Conservation (phyloP, 1,284 basidiomycete species). For the Ganoderma multipileum region DNA sequence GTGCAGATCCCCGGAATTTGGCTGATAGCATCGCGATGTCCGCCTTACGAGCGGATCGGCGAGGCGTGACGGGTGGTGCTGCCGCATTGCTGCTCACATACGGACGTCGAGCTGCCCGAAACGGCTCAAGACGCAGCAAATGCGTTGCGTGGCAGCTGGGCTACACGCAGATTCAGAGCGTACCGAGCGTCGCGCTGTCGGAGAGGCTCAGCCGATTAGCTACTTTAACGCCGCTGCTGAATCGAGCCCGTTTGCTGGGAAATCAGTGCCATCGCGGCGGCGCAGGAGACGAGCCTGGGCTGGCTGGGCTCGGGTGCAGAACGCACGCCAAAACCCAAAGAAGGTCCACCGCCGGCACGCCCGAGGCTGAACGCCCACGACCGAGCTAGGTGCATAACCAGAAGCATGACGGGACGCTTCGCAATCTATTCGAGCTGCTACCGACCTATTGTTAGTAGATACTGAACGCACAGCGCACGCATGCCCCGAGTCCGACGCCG, state of each 20-base stretch:
- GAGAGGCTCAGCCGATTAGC: conserved; percentile 5
- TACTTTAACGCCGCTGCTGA: conserved; percentile 13
- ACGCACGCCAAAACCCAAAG: background rate
- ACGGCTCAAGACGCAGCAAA: background rate
- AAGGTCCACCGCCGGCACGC: background rate
- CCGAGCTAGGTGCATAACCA: background rate
- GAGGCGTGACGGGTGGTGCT: background rate
- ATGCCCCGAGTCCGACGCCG: background rate
- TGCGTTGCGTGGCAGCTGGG: background rate
- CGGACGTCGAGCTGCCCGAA: background rate
- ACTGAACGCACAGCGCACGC: background rate
- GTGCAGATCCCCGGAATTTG: background rate
- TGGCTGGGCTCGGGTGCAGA: background rate
- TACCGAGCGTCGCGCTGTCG: background rate
- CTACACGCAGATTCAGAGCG: background rate
- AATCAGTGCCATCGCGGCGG: background rate
- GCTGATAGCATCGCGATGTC: background rate
- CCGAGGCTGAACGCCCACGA: background rate
- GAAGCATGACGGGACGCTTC: background rate
- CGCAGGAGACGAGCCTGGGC: background rate
- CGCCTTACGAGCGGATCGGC: conserved; percentile 7
- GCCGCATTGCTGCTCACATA: background rate
- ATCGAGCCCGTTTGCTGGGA: background rate
- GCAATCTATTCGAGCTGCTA: background rate
- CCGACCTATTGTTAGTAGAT: background rate